These are phyloP conservation scores for Pugionium dolabratum DNA, from an alignment of 345 rosid species.

Conservation along the genomic window DNA sequence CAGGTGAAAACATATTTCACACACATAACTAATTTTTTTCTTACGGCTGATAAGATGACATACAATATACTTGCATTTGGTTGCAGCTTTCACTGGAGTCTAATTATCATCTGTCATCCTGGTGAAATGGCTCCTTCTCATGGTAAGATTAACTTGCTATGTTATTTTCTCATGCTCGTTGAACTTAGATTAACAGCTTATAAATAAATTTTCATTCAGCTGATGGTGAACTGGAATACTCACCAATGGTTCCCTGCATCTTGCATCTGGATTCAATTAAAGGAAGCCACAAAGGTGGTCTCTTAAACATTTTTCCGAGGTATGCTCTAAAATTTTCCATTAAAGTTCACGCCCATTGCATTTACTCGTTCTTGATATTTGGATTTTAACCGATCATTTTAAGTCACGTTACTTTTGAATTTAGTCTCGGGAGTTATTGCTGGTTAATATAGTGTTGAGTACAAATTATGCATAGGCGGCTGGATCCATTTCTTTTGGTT, in stretches of 20 bases:
- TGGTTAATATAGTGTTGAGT: not conserved
- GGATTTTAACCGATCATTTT: constrained; percentile 5
- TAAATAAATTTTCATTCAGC: constrained; percentile 31
- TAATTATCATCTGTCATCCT: constrained; percentile 88
- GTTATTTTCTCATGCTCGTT: constrained; percentile 13
- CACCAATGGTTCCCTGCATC: constrained; percentile 67
- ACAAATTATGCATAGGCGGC: constrained; percentile 13
- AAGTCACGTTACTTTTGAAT: not conserved
- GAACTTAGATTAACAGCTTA: constrained; percentile 17
- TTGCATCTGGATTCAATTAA: constrained; percentile 94
- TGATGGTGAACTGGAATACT: constrained; percentile 51
- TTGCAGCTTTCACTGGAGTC: constrained; percentile 96
- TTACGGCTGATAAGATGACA: constrained; percentile 29
- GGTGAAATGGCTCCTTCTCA: constrained; percentile 62
- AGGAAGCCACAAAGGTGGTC: constrained; percentile 88
- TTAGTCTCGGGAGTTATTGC: not conserved
- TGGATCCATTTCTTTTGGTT: constrained; percentile 1
- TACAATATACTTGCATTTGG: constrained; percentile 30
- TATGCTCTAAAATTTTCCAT: constrained; percentile 35
- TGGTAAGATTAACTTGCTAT: constrained; percentile 49
- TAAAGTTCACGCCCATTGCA: constrained; percentile 16
- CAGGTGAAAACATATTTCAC: constrained; percentile 52
- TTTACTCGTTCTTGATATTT: constrained; percentile 20
- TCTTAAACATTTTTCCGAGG: constrained; percentile 84
- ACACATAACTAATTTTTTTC: not conserved